Evolutionary conservation across 805 yeast genomes (phyloP).

Genomic region (Cyberlindnera maclurae): DNA sequence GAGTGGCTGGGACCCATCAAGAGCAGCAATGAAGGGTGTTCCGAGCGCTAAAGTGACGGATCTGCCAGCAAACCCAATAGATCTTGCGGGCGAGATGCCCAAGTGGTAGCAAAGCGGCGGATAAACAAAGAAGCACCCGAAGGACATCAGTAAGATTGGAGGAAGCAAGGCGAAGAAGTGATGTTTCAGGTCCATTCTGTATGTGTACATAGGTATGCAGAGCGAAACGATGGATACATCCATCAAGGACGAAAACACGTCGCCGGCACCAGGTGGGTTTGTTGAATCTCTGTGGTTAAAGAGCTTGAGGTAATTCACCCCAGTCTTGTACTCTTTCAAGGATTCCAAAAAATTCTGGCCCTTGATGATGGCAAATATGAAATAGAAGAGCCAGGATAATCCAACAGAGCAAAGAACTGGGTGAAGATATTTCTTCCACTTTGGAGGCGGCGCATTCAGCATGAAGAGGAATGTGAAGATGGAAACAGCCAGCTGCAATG

Average conservation of each 20-base stretch:
- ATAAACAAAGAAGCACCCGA: conserved; percentile 55
- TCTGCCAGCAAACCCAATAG: conserved; percentile 73
- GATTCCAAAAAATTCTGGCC: conserved; percentile 41
- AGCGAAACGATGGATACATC: conserved; percentile 72
- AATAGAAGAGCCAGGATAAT: conserved; percentile 54
- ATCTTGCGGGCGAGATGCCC: conserved; percentile 52
- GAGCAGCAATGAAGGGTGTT: conserved; percentile 59
- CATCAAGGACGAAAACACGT: conserved; percentile 60
- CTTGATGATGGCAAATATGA: conserved; percentile 50
- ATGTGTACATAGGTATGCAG: conserved; percentile 71
- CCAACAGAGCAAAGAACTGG: conserved; percentile 67
- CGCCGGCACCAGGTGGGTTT: conserved; percentile 77
- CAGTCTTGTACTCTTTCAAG: conserved; percentile 56
- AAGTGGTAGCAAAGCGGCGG: conserved; percentile 62
- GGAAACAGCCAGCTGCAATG: conserved; percentile 56
- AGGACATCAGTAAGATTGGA: conserved; percentile 50
- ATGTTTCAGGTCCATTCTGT: conserved; percentile 52
- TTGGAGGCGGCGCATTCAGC: conserved; percentile 36
- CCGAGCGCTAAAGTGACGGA: conserved; percentile 78
- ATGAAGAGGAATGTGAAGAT: conserved; percentile 49
- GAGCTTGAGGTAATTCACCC: conserved; percentile 54
- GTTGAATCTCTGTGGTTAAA: conserved; percentile 32
- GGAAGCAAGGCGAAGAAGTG: conserved; percentile 54
- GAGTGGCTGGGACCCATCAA: conserved; percentile 62
- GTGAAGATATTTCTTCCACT: conserved; percentile 47